Evolutionary conservation across 345 rosid species (phyloP).

Genomic region (Eucalyptus guilfoylei): DNA sequence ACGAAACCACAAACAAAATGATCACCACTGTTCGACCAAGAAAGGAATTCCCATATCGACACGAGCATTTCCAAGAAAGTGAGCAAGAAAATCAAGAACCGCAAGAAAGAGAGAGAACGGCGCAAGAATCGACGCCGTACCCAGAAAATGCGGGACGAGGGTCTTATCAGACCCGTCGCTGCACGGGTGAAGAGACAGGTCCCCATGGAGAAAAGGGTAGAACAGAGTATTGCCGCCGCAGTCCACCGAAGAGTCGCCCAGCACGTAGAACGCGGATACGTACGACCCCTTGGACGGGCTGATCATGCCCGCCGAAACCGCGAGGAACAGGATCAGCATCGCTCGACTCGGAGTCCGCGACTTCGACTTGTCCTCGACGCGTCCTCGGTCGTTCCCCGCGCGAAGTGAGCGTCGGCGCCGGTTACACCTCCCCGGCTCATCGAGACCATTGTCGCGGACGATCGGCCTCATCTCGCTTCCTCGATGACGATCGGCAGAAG

Average conservation of each 20-base stretch:
- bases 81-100: background rate
- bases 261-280: constrained; percentile 29
- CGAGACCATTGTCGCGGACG: background rate
- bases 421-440: background rate
- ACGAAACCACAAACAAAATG: background rate
- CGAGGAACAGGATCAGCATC: background rate
- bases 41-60: background rate
- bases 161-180: constrained; percentile 26
- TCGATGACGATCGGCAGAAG: background rate
- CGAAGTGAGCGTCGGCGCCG: background rate
- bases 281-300: background rate
- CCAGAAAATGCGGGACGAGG: constrained; percentile 51
- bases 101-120: background rate
- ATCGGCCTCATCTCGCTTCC: background rate
- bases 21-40: background rate
- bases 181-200: constrained; percentile 49
- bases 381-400: background rate
- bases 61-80: background rate
- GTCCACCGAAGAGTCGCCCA: constrained; percentile 70
- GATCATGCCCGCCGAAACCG: background rate
- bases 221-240: constrained; percentile 47
- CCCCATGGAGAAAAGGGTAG: constrained; percentile 33
- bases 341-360: background rate
- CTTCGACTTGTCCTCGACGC: background rate
- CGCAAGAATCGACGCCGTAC: constrained; percentile 3